Base-by-base conservation (phyloP, 129 eudicot genomes). In the Glebionis coronaria region DNA sequence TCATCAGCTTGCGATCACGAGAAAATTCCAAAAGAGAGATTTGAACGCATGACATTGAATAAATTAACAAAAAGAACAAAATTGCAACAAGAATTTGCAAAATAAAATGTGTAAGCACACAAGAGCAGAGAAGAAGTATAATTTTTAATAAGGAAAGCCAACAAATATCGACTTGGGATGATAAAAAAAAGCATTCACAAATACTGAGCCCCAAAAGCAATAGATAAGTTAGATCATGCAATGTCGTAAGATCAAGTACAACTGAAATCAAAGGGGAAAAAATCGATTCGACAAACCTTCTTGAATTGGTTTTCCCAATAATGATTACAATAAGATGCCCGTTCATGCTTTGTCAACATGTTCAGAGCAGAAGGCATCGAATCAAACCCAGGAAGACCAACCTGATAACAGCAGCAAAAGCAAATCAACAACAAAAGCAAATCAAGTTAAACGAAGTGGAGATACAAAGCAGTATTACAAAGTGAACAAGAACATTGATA, bases 1-100 rank as follows among this genome's bases (percentile, higher is more conserved):
- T 94, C 99, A 94, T 94, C 97, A 94, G 86, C 79, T 94, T 94
- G 56, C 99, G 95, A 79, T 94, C 99, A 75, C 99, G 97, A 66
- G 99, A 90, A 82, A 94, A 94, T 25, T 94, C 97, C 86, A 94
- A 73, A 59, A 84, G 67, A 50, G 97, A 94, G 45, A 94, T 82
- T 97, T 94, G 86, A 72, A 81, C 50, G 65, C 55, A 78, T 73
- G 29, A 27, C 20, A 74, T 38, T n/a, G n/a, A n/a, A n/a, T n/a
- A n/a, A n/a, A n/a, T n/a, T n/a, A n/a, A n/a, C n/a, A n/a, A n/a
- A n/a, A n/a, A n/a, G n/a, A n/a, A n/a, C n/a, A 23, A 23, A 23
- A 0, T 35, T 7, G 42, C 42, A 6, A 7, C 42, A 35, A 6
- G 9, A 35, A 35, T 1, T 35, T 35, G 42, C 42, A 35, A 35